Percentiles rank a stretch among this genome's conserved stretches.
Conservation (phyloP, 1,284 basidiomycete genomes). For the Rhodotorula sp. region DNA sequence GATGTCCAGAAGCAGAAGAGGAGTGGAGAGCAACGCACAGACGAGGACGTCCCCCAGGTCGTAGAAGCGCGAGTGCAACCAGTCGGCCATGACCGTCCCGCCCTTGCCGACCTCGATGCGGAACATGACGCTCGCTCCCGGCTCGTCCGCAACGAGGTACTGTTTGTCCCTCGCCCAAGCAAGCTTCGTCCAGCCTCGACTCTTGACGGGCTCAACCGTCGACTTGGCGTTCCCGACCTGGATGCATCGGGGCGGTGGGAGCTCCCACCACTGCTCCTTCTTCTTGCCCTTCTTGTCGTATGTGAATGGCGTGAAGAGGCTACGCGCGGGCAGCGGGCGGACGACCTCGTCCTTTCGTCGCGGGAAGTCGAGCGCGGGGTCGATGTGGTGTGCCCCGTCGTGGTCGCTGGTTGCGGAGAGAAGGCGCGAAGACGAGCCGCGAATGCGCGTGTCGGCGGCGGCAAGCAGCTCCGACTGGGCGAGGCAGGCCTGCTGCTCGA, state of each 20-base stretch:
- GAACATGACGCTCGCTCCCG: constrained; percentile 36
- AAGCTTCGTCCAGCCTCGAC: constrained; percentile 31
- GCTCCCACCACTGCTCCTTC: not conserved
- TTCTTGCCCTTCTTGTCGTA: not conserved
- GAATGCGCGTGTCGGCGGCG: not conserved
- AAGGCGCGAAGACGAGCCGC: not conserved
- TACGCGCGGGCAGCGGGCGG: constrained; percentile 14
- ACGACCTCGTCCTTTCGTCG: constrained; percentile 14
- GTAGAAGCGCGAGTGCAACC: constrained; percentile 37
- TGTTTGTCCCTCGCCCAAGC: constrained; percentile 40
- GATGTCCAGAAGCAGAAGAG: rapidly evolving
- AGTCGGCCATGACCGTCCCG: constrained; percentile 33
- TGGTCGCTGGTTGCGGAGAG: not conserved
- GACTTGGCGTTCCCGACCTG: constrained; percentile 32
- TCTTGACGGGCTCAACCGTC: constrained; percentile 12
- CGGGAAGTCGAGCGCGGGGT: constrained; percentile 22
- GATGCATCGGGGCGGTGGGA: constrained; percentile 22
- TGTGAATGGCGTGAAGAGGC: constrained; percentile 29
- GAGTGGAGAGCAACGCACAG: constrained; percentile 16
- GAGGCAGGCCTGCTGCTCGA: constrained; percentile 79
- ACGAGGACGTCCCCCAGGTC: constrained; percentile 38
- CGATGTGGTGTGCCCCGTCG: not conserved
- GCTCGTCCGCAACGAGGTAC: constrained; percentile 33
- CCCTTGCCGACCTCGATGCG: constrained; percentile 29
- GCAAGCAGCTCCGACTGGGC: constrained; percentile 44